Conservation (phyloP, 768 basidiomycete species). For the Coprinopsis sp. region DNA sequence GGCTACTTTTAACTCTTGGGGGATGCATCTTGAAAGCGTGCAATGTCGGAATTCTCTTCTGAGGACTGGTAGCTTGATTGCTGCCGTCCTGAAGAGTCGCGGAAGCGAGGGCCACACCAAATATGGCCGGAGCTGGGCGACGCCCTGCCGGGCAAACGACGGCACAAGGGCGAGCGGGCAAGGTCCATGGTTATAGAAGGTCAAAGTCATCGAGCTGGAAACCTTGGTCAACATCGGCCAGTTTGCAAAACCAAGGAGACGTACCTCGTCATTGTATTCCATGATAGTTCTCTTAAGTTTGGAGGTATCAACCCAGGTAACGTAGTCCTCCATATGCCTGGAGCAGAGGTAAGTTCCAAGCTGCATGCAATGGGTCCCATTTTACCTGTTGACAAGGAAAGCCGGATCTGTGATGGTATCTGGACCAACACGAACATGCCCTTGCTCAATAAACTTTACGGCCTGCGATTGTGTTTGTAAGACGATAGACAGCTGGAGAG, state of each 20-base stretch:
- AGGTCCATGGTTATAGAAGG: conserved; percentile 44
- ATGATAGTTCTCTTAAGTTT: conserved; percentile 95
- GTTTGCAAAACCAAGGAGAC: conserved; percentile 2
- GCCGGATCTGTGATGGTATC: conserved; percentile 96
- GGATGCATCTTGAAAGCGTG: too few species aligned
- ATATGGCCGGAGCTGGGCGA: too few species aligned
- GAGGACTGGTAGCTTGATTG: too few species aligned
- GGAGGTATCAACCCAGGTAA: conserved; percentile 98
- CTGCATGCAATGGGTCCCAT: too few species aligned
- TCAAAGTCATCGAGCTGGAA: conserved; percentile 91
- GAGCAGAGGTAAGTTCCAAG: not conserved
- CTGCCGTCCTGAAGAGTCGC: too few species aligned
- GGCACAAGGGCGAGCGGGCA: not conserved
- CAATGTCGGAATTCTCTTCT: too few species aligned
- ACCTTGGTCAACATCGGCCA: conserved; percentile 14
- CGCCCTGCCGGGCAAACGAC: too few species aligned
- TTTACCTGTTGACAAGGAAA: conserved; percentile 87
- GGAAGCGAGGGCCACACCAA: too few species aligned
- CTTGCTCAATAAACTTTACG: conserved; percentile 96
- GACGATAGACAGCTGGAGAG: conserved; percentile 6
- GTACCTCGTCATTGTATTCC: conserved; percentile 93
- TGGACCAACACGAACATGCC: conserved; percentile 94
- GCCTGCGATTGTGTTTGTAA: conserved; percentile 50
- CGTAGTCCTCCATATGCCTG: conserved; percentile 98
- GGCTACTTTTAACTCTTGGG: too few species aligned